These are phyloP conservation scores for Geranium rotundifolium DNA, from an alignment of 345 rosid genomes.

Conservation along the genomic window DNA sequence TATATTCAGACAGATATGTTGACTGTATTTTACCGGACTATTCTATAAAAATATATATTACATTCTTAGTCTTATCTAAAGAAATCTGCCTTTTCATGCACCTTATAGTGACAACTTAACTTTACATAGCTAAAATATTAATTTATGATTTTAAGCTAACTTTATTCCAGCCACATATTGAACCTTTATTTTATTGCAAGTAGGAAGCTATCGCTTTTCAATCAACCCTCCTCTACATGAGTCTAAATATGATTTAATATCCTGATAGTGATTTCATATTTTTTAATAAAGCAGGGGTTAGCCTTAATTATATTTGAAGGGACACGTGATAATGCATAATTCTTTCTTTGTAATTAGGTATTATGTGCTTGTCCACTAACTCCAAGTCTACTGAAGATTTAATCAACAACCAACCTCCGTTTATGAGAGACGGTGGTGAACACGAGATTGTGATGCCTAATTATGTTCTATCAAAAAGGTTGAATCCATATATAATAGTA, in stretches of 20 bases:
- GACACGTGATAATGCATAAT: background rate
- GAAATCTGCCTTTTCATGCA: background rate
- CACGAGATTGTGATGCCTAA: background rate
- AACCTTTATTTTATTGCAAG: background rate
- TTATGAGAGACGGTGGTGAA: background rate
- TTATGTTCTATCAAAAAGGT: too few relatives aligned
- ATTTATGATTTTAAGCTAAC: background rate
- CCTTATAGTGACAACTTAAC: background rate
- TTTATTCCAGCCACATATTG: background rate
- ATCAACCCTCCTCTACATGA: background rate
- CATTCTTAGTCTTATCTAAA: background rate
- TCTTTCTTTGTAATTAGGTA: background rate
- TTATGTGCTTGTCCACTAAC: background rate
- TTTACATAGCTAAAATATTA: background rate
- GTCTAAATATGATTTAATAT: background rate
- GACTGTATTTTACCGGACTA: background rate
- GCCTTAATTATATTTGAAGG: background rate
- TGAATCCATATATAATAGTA: background rate
- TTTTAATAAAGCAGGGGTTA: background rate
- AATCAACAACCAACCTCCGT: background rate
- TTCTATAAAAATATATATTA: too few relatives aligned
- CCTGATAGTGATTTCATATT: background rate
- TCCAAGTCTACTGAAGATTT: background rate
- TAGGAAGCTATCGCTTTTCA: background rate
- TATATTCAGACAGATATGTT: background rate